Evolutionary conservation across 2,329 filamentous ascomycete species (phyloP), one percentile per base, ranked within the genome.

Genomic region (Lasiodiplodia citricola): DNA sequence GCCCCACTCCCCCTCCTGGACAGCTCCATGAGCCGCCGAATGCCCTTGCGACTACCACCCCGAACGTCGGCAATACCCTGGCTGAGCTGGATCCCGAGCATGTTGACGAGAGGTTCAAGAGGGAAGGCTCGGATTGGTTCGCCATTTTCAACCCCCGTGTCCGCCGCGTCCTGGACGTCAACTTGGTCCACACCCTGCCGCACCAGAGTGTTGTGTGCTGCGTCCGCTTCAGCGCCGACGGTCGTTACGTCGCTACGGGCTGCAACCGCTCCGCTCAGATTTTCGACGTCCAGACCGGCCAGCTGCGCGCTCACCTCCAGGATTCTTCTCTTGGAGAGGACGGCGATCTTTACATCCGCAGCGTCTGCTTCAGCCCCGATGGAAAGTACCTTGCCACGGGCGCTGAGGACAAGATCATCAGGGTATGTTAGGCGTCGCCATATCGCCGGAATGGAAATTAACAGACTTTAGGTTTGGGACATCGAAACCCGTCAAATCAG

Each of bases 201-300:
- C 96, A 99, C 77, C 93, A 97, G 78, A 98, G 95, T 75, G 96
- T 99, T 3, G 96, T 99, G 0, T 99, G 96, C 86, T 99, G 96
- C 79, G 96, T 99, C 44, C 89, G 96, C 69, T 99, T 99, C 85
- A 98, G 95, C 79, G 89, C 92, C 67, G 96, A 99, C 77, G 96
- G 96, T 73, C 94, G 97, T 77, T 97, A 93, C 74, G 92, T 99
- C 67, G 96, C 96, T 8, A 99, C 96, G 5, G 96, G 96, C 54
- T 98, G 96, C 86, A 99, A 99, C 81, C 87, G 94, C 72, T 97
- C 94, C n/a, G 96, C 96, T n/a, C 95, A 98, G 81, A 99, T 99
- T 75, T 99, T 96, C 80, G 96, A 99, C 73, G 95, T 98, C 52
- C 87, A 89, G 75, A 92, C 89, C 18, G 96, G 96, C 68, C 89